A percentile compares a stretch with the other conserved stretches of the same genome.
phyloP scores from a whole-genome alignment of 2,329 filamentous ascomycete species.

The Arthroderma sp. region DNA sequence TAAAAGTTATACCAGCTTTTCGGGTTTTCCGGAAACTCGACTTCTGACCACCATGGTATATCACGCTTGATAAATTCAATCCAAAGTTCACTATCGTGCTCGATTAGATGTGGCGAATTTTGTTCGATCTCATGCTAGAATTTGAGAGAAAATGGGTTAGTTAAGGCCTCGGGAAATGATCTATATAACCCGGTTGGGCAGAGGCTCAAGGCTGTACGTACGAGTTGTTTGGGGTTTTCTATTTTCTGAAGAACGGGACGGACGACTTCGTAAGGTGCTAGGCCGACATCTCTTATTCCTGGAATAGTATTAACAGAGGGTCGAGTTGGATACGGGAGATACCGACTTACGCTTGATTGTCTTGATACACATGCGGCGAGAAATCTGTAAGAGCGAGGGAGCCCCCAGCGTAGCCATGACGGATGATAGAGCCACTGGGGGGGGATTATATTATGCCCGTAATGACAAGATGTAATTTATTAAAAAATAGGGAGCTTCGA shows the following conservation, averaged over 20 bases:
- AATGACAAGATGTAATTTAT: no score
- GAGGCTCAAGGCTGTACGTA: constrained; percentile 18
- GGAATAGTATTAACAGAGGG: background rate
- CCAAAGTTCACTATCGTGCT: constrained; percentile 63
- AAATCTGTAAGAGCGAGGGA: constrained; percentile 23
- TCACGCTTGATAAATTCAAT: constrained; percentile 62
- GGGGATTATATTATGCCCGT: no score
- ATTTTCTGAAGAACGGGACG: constrained; percentile 57
- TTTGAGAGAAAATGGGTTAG: background rate
- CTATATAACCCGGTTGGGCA: background rate
- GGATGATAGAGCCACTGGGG: background rate
- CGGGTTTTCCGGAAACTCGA: constrained; percentile 52
- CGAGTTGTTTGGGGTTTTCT: constrained; percentile 61
- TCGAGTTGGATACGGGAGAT: background rate
- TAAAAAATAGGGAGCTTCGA: background rate
- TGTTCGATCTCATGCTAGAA: constrained; percentile 49
- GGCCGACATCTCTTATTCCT: constrained; percentile 57
- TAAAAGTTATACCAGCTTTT: constrained; percentile 69
- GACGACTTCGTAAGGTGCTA: constrained; percentile 53
- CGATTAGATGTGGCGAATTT: constrained; percentile 62
- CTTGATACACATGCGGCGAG: constrained; percentile 23
- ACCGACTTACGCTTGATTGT: constrained; percentile 23
- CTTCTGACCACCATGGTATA: constrained; percentile 55
- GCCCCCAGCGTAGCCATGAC: constrained; percentile 10
- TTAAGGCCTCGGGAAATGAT: background rate